Evolutionary conservation across 2,329 filamentous ascomycete species (phyloP).

Genomic region (Phyllosticta citrichinensis): DNA sequence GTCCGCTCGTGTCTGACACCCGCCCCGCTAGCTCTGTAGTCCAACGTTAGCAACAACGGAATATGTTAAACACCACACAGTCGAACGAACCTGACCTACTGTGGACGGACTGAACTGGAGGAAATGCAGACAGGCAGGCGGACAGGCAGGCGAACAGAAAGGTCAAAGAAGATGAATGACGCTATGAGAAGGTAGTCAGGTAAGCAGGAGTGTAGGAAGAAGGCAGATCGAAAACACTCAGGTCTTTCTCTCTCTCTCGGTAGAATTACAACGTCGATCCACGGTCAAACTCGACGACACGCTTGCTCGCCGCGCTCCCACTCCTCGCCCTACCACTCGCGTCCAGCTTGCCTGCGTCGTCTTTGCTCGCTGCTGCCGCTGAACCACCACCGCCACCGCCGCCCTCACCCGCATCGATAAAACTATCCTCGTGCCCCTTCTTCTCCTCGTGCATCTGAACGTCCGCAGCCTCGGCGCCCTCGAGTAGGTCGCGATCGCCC

Average conservation of each 20-base stretch:
- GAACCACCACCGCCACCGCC: neutral
- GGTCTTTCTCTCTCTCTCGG: neutral
- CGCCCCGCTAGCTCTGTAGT: no score
- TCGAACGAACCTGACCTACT: no score
- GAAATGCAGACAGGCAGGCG: no score
- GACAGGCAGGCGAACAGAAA: no score
- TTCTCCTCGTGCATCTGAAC: slow-evolving; percentile 15
- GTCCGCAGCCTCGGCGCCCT: slow-evolving; percentile 39
- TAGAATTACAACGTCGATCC: neutral
- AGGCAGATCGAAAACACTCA: no score
- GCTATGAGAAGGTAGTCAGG: no score
- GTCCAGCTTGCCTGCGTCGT: slow-evolving; percentile 15
- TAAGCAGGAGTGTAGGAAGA: no score
- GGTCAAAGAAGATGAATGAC: no score
- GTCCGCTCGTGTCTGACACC: no score
- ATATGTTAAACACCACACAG: no score
- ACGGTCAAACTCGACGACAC: slow-evolving; percentile 29
- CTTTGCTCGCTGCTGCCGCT: slow-evolving; percentile 10
- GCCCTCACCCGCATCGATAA: slow-evolving; percentile 2
- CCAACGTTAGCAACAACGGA: no score
- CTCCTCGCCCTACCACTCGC: slow-evolving; percentile 13
- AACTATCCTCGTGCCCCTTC: neutral
- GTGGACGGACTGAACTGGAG: no score
- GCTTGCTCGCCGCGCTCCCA: slow-evolving; percentile 7
- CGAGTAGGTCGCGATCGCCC: slow-evolving; percentile 35